Conservation (phyloP, 352 stramenopile genomes). For the Phytopythium ostracodes region DNA sequence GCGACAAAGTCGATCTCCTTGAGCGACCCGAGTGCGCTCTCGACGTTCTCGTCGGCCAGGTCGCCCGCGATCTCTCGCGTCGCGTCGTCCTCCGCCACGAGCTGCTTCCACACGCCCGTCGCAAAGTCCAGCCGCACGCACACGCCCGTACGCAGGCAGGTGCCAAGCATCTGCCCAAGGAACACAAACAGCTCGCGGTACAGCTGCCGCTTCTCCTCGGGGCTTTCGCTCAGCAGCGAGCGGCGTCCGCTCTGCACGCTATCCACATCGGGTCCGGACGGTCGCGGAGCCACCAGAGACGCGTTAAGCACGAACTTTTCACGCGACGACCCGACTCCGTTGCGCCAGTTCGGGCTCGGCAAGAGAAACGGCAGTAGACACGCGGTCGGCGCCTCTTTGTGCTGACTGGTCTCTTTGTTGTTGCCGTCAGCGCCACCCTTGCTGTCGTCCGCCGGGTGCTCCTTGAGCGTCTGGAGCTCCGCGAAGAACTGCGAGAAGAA, state of each 20-base stretch:
- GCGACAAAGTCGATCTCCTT: conserved; percentile 66
- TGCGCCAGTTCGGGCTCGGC: conserved; percentile 85
- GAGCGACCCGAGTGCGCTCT: conserved; percentile 37
- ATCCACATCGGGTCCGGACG: neutral
- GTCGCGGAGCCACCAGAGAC: conserved; percentile 9
- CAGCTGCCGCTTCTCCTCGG: conserved; percentile 50
- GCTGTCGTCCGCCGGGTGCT: neutral
- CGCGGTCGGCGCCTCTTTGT: neutral
- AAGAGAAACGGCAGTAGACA: conserved; percentile 85
- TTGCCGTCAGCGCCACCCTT: conserved; percentile 7
- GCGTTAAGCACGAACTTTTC: conserved; percentile 87
- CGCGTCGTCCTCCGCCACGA: conserved; percentile 43
- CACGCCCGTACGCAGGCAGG: conserved; percentile 78
- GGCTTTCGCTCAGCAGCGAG: conserved; percentile 18
- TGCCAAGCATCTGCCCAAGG: conserved; percentile 87
- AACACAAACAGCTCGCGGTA: conserved; percentile 88
- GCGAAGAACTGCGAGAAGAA: conserved; percentile 89
- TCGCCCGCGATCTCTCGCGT: neutral
- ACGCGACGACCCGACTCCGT: conserved; percentile 67
- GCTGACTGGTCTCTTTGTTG: neutral
- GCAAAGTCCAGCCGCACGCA: conserved; percentile 72
- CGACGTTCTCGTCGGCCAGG: conserved; percentile 7
- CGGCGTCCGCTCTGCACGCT: neutral
- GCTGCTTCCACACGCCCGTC: conserved; percentile 68
- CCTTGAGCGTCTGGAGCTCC: conserved; percentile 47